Conservation (phyloP, 495 filamentous ascomycete genomes). For the Pseudoneurospora amorphoporcata region DNA sequence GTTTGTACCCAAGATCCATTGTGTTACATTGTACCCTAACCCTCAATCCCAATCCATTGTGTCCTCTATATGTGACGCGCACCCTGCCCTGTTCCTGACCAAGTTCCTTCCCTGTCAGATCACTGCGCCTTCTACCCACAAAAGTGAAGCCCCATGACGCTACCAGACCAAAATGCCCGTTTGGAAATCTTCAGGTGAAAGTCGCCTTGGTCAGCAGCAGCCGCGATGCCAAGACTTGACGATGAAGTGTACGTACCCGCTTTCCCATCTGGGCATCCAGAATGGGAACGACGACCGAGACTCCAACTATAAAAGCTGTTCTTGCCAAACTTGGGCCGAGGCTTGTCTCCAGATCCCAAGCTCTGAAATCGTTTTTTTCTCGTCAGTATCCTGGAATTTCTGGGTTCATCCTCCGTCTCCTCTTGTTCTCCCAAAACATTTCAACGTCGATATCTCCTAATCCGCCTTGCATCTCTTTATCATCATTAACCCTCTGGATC, state of each 20-base stretch:
- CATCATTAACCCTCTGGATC: background rate
- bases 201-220: background rate
- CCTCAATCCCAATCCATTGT: background rate
- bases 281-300: slow-evolving; percentile 3
- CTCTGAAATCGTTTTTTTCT: background rate
- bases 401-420: background rate
- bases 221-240: background rate
- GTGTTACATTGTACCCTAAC: background rate
- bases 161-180: background rate
- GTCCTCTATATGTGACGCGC: background rate
- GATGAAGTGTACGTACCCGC: background rate
- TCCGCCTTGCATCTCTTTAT: background rate
- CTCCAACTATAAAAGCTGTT: background rate
- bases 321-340: background rate
- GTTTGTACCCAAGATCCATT: background rate
- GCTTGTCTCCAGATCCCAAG: background rate
- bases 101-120: background rate
- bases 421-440: background rate
- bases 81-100: background rate
- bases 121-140: background rate
- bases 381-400: background rate
- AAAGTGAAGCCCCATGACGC: background rate
- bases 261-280: background rate
- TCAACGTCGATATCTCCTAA: no score
- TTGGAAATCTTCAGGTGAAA: background rate